Evolutionary conservation across 1,284 basidiomycete species (phyloP).

Genomic region (Pseudozyma pruni): DNA sequence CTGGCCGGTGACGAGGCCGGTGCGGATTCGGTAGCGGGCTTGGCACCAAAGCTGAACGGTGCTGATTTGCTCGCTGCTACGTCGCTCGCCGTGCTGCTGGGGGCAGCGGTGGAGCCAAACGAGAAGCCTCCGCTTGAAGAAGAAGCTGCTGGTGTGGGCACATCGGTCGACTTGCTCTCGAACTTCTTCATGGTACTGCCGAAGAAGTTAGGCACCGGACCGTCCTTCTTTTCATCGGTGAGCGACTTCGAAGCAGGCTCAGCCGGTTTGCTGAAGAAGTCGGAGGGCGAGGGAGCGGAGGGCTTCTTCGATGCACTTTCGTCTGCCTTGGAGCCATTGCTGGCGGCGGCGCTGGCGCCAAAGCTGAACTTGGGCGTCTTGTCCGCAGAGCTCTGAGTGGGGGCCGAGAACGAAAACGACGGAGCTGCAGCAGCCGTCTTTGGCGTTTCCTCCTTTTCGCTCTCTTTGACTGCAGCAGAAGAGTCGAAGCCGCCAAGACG

Average conservation of each 20-base stretch:
- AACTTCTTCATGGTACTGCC: constrained; percentile 49
- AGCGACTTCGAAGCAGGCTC: constrained; percentile 22
- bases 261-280: constrained; percentile 47
- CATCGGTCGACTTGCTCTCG: constrained; percentile 23
- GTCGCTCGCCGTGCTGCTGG: neutral
- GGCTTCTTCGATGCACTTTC: constrained; percentile 15
- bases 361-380: constrained; percentile 48
- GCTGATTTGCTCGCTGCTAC: constrained; percentile 7
- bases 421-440: constrained; percentile 14
- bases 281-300: constrained; percentile 21
- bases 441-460: constrained; percentile 24
- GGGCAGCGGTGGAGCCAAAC: constrained; percentile 12
- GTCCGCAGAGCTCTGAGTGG: constrained; percentile 27
- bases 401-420: constrained; percentile 47
- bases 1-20: constrained; percentile 1
- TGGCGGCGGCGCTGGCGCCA: constrained; percentile 12
- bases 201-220: constrained; percentile 62
- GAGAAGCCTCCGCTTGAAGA: constrained; percentile 10
- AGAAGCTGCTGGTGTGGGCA: constrained; percentile 8
- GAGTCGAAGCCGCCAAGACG: constrained; percentile 52
- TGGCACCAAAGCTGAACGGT: constrained; percentile 34
- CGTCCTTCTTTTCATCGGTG: constrained; percentile 52
- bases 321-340: constrained; percentile 8
- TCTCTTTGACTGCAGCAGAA: constrained; percentile 30
- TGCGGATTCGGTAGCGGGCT: constrained; percentile 9